A percentile compares a stretch with the other conserved stretches of the same genome.
phyloP scores from a whole-genome alignment of 306 rosid species.

The Cucurbita argyrosperma region DNA sequence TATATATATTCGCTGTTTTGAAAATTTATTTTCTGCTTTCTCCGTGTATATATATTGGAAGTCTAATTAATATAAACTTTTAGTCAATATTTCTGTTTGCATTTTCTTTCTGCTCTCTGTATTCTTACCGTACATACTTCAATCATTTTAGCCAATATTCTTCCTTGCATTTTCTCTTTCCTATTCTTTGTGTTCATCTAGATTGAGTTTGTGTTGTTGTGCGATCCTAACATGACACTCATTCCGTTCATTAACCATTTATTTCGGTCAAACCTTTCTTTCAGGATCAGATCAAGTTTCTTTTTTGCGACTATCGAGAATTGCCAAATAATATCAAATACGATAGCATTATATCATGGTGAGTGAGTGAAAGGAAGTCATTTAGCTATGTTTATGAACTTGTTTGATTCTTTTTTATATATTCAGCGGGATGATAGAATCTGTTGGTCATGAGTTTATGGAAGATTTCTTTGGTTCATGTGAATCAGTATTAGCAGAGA shows the following conservation, averaged over 20 bases:
- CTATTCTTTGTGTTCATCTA: too few species aligned
- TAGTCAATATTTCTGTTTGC: too few species aligned
- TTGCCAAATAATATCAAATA: slow-evolving; percentile 35
- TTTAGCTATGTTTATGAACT: not conserved
- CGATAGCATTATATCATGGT: slow-evolving; percentile 81
- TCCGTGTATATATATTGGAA: too few species aligned
- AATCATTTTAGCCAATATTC: too few species aligned
- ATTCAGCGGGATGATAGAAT: slow-evolving; percentile 74
- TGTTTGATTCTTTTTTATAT: not conserved
- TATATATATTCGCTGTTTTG: too few species aligned
- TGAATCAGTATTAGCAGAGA: slow-evolving; percentile 49
- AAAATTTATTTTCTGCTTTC: too few species aligned
- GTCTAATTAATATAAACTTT: too few species aligned
- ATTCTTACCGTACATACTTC: too few species aligned
- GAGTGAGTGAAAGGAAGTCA: not conserved
- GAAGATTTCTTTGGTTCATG: slow-evolving; percentile 64
- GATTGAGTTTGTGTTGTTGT: too few species aligned
- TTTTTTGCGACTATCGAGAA: slow-evolving; percentile 73
- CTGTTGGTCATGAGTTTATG: slow-evolving; percentile 67
- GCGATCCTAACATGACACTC: too few species aligned
- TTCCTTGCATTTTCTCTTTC: too few species aligned
- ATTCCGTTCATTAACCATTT: not conserved
- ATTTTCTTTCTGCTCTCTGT: too few species aligned
- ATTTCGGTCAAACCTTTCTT: not conserved
- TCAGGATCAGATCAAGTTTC: slow-evolving; percentile 57